Percentiles rank a stretch among this genome's conserved stretches.
These are phyloP conservation scores for Psilocybe azurescens DNA, from an alignment of 768 basidiomycete species.

Conservation along the genomic window DNA sequence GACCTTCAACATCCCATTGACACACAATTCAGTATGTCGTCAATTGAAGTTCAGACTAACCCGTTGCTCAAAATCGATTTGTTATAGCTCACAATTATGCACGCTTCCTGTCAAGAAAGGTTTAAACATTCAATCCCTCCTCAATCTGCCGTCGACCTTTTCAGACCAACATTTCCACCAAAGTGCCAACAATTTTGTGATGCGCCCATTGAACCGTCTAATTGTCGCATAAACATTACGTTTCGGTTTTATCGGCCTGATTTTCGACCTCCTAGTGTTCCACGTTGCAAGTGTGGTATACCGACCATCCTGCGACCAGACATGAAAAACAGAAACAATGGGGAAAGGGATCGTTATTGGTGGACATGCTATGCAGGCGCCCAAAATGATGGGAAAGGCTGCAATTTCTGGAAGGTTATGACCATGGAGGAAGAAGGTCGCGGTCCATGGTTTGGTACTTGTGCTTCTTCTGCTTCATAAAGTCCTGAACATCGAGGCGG, in stretches of 20 bases:
- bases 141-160: slow-evolving; percentile 73
- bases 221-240: slow-evolving; percentile 82
- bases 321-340: slow-evolving; percentile 74
- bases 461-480: background rate
- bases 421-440: slow-evolving; percentile 72
- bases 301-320: slow-evolving; percentile 76
- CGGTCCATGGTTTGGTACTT: slow-evolving; percentile 34
- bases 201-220: slow-evolving; percentile 50
- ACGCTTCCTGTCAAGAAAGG: slow-evolving; percentile 80
- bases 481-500: background rate
- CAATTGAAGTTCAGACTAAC: background rate
- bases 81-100: slow-evolving; percentile 81
- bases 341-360: slow-evolving; percentile 69
- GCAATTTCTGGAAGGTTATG: slow-evolving; percentile 76
- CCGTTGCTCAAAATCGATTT: background rate
- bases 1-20: slow-evolving; percentile 78
- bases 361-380: slow-evolving; percentile 83
- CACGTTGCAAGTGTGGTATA: slow-evolving; percentile 74
- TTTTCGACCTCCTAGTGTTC: slow-evolving; percentile 67
- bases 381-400: slow-evolving; percentile 86
- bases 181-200: slow-evolving; percentile 19
- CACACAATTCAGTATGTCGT: slow-evolving; percentile 75
- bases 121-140: slow-evolving; percentile 85
- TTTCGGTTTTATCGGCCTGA: slow-evolving; percentile 89
- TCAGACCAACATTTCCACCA: slow-evolving; percentile 58